phyloP scores from a whole-genome alignment of 2,329 filamentous ascomycete species.

The Furcasterigmium furcatum region DNA sequence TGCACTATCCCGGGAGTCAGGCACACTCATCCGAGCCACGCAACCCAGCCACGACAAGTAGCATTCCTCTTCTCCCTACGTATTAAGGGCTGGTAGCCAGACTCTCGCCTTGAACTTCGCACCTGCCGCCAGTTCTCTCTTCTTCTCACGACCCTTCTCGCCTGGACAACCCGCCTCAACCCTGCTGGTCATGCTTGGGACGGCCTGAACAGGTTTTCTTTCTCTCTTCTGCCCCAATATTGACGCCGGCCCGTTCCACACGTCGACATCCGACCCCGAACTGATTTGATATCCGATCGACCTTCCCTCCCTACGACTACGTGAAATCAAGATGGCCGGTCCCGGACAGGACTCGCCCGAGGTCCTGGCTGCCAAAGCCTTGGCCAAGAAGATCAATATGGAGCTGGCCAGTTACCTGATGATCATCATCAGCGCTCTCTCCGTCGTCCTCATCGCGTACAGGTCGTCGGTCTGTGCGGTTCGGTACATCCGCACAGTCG shows the following conservation, averaged over 20 bases:
- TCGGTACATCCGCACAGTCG: constrained; percentile 68
- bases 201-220: neutral
- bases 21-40: no score
- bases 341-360: constrained; percentile 2
- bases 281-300: no score
- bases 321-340: neutral
- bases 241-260: no score
- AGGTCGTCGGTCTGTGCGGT: constrained; percentile 57
- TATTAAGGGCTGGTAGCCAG: no score
- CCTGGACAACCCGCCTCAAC: neutral
- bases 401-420: constrained; percentile 59
- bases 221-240: neutral
- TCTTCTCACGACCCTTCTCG: no score
- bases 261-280: no score
- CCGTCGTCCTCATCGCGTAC: constrained; percentile 64
- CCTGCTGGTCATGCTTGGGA: constrained; percentile 3
- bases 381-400: constrained; percentile 40
- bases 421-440: constrained; percentile 61
- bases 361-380: neutral
- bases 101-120: no score
- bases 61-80: no score
- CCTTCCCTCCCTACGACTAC: no score
- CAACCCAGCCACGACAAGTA: no score
- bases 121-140: no score
- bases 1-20: no score